These are phyloP conservation scores for Plectosphaerella plurivora DNA, from an alignment of 2,329 filamentous ascomycete genomes.

Conservation along the genomic window DNA sequence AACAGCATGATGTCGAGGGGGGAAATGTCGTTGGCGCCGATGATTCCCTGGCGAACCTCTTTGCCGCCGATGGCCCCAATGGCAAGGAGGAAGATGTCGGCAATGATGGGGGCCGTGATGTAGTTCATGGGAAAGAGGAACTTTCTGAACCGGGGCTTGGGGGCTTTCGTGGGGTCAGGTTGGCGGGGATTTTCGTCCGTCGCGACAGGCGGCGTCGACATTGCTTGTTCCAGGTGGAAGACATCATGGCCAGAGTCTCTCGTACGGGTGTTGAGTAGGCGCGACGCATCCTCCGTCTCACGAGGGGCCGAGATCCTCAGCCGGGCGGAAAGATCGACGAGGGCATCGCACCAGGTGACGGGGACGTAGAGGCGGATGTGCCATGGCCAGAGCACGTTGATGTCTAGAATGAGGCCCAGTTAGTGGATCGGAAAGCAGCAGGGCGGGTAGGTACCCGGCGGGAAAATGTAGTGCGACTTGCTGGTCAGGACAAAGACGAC, in stretches of 20 bases:
- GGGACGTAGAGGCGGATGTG: slow-evolving; percentile 60
- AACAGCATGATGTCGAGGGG: slow-evolving; percentile 72
- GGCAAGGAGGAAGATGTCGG: slow-evolving; percentile 66
- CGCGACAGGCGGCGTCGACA: too few relatives aligned
- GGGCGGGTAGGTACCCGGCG: neutral
- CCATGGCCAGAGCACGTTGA: slow-evolving; percentile 66
- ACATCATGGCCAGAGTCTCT: too few relatives aligned
- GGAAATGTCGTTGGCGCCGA: slow-evolving; percentile 60
- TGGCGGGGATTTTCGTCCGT: too few relatives aligned
- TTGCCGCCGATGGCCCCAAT: slow-evolving; percentile 61
- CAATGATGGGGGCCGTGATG: slow-evolving; percentile 64
- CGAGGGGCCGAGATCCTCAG: neutral
- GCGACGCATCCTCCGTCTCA: too few relatives aligned
- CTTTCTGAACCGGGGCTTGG: slow-evolving; percentile 8
- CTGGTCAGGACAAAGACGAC: slow-evolving; percentile 66
- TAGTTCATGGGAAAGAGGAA: slow-evolving; percentile 63
- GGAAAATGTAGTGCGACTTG: slow-evolving; percentile 35
- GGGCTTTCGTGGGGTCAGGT: too few relatives aligned
- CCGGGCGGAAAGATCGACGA: slow-evolving; percentile 26
- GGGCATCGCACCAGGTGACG: slow-evolving; percentile 35
- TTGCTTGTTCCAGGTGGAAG: too few relatives aligned
- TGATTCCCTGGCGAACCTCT: slow-evolving; percentile 63
- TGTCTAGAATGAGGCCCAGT: slow-evolving; percentile 38
- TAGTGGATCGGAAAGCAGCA: too few relatives aligned
- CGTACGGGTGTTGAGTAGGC: too few relatives aligned